Evolutionary conservation across 305 asterid genomes (phyloP).

Genomic region (Nicotiana rustica): DNA sequence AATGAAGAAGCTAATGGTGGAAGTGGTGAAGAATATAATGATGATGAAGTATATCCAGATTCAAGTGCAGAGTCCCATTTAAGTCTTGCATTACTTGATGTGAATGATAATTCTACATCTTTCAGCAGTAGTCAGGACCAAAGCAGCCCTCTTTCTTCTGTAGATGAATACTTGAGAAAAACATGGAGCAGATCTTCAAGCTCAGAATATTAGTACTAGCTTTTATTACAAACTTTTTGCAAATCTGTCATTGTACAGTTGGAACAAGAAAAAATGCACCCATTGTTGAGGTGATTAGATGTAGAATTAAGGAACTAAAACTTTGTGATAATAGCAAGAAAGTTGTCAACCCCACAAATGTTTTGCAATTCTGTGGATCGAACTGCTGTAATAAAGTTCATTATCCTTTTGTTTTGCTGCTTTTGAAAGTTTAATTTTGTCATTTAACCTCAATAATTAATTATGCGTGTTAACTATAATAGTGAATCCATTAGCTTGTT

Average conservation of each 20-base stretch:
- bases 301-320: neutral
- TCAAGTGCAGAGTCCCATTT: conserved; percentile 84
- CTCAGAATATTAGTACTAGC: conserved; percentile 50
- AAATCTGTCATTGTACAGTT: conserved; percentile 42
- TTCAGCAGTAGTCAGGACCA: conserved; percentile 75
- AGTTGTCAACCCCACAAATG: conserved; percentile 28
- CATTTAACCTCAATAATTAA: no score
- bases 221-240: neutral
- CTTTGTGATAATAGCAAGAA: conserved; percentile 13
- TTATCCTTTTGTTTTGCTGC: neutral
- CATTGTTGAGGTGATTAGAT: conserved; percentile 35
- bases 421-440: neutral
- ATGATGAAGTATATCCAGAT: conserved; percentile 94
- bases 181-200: conserved; percentile 84
- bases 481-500: no score
- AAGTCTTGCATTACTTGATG: conserved; percentile 74
- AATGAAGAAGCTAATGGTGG: conserved; percentile 37
- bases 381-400: neutral
- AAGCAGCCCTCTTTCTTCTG: conserved; percentile 68
- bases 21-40: conserved; percentile 46
- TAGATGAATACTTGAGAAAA: conserved; percentile 67
- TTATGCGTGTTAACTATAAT: no score
- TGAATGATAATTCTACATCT: conserved; percentile 59
- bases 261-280: conserved; percentile 42
- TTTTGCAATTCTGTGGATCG: conserved; percentile 26